These are phyloP conservation scores for Candida ortonii DNA, from an alignment of 805 yeast species.

Conservation along the genomic window DNA sequence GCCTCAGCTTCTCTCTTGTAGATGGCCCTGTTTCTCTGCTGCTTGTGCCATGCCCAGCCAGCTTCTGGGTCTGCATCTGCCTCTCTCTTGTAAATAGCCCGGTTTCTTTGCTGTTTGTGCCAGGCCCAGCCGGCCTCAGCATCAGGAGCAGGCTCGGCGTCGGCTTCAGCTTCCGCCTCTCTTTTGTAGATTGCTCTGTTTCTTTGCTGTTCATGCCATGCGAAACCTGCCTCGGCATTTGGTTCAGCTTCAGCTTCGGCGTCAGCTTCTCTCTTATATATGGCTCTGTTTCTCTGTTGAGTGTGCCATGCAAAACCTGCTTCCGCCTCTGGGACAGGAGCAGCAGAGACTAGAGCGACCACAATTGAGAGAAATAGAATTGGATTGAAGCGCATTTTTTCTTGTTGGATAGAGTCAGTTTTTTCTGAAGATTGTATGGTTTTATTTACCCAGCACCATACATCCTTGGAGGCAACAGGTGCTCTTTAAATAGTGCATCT, in stretches of 20 bases:
- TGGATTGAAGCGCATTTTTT: constrained; percentile 1
- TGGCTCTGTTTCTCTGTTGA: constrained; percentile 15
- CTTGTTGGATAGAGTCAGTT: background rate
- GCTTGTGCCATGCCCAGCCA: constrained; percentile 11
- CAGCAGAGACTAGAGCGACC: constrained; percentile 17
- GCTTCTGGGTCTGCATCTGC: constrained; percentile 25
- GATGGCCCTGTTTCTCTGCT: constrained; percentile 17
- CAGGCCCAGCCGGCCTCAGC: constrained; percentile 14
- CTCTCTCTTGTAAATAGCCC: constrained; percentile 19
- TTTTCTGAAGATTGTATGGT: no score
- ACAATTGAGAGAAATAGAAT: constrained; percentile 9
- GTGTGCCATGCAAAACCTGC: constrained; percentile 13
- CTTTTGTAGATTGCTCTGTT: constrained; percentile 22
- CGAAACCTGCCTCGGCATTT: constrained; percentile 16
- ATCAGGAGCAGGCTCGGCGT: constrained; percentile 19
- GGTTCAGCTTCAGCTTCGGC: constrained; percentile 25
- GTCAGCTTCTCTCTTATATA: constrained; percentile 32
- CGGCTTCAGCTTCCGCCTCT: constrained; percentile 14
- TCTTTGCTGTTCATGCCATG: constrained; percentile 9
- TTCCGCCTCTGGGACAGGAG: constrained; percentile 18
- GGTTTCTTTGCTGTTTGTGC: constrained; percentile 13
- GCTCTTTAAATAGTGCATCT: no score
- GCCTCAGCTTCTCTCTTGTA: constrained; percentile 33
- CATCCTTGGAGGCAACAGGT: no score
- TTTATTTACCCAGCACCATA: no score